Evolutionary conservation across 345 rosid species (phyloP).

Genomic region (Schrenkiella parvula): DNA sequence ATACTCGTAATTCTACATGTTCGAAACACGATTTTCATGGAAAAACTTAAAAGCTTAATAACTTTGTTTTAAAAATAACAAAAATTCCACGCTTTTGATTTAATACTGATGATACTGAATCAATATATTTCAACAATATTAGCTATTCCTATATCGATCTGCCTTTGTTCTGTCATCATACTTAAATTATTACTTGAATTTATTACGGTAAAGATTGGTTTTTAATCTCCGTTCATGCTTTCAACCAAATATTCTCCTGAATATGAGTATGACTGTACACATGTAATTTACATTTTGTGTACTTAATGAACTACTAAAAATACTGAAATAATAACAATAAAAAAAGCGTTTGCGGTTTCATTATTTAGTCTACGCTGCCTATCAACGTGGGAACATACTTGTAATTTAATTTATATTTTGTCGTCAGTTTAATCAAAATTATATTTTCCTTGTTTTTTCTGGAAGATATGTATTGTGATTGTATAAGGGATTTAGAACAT

Average conservation of each 20-base stretch:
- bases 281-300: neutral
- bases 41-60: neutral
- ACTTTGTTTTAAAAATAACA: neutral
- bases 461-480: slow-evolving; percentile 23
- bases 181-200: neutral
- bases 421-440: neutral
- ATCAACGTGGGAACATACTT: slow-evolving; percentile 21
- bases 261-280: neutral
- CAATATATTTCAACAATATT: neutral
- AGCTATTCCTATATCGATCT: neutral
- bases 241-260: slow-evolving; percentile 12
- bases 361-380: neutral
- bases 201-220: neutral
- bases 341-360: neutral
- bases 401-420: neutral
- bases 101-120: neutral
- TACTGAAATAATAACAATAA: neutral
- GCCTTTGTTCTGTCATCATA: neutral
- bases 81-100: neutral
- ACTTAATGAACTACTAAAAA: neutral
- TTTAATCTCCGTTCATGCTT: neutral
- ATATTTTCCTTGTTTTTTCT: neutral
- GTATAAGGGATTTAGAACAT: slow-evolving; percentile 14
- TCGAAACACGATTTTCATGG: neutral
- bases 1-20: neutral